Percentiles rank a stretch among this genome's conserved stretches.
phyloP scores from a whole-genome alignment of 768 basidiomycete genomes.

The Mycena maculata region DNA sequence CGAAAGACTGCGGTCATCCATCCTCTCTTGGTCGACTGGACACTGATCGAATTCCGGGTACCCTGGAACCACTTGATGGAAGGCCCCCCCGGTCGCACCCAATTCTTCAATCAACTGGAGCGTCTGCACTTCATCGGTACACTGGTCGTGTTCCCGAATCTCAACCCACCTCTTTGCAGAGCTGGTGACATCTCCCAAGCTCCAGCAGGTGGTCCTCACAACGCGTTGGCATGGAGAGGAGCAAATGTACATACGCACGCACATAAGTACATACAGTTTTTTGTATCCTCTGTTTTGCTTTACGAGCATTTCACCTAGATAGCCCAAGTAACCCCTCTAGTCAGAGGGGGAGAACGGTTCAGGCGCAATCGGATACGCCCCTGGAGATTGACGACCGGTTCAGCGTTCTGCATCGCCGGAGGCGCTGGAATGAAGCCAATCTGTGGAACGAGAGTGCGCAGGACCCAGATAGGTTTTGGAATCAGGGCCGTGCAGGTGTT shows the following conservation, averaged over 20 bases:
- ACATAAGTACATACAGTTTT: too few relatives aligned
- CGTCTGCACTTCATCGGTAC: constrained; percentile 29
- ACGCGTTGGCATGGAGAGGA: constrained; percentile 26
- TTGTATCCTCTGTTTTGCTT: too few relatives aligned
- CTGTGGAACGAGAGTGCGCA: constrained; percentile 30
- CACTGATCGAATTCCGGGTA: constrained; percentile 28
- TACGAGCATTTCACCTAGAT: too few relatives aligned
- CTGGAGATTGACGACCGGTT: constrained; percentile 28
- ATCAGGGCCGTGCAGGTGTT: too few relatives aligned
- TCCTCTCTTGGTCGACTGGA: constrained; percentile 23
- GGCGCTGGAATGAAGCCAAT: constrained; percentile 32
- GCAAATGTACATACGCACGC: too few relatives aligned
- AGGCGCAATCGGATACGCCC: constrained; percentile 11
- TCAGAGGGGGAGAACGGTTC: too few relatives aligned
- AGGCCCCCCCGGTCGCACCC: neutral
- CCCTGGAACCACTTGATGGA: constrained; percentile 2
- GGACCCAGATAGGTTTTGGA: constrained; percentile 30
- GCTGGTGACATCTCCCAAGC: constrained; percentile 30
- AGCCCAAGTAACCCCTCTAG: too few relatives aligned
- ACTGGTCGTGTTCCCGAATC: constrained; percentile 10
- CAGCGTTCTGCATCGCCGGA: constrained; percentile 26
- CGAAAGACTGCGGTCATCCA: constrained; percentile 1
- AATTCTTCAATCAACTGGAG: constrained; percentile 24
- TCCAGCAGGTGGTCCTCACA: constrained; percentile 31
- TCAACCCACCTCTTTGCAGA: constrained; percentile 24